Base-by-base conservation (phyloP, 2,329 filamentous ascomycete genomes). In the Talaromyces atroroseus region DNA sequence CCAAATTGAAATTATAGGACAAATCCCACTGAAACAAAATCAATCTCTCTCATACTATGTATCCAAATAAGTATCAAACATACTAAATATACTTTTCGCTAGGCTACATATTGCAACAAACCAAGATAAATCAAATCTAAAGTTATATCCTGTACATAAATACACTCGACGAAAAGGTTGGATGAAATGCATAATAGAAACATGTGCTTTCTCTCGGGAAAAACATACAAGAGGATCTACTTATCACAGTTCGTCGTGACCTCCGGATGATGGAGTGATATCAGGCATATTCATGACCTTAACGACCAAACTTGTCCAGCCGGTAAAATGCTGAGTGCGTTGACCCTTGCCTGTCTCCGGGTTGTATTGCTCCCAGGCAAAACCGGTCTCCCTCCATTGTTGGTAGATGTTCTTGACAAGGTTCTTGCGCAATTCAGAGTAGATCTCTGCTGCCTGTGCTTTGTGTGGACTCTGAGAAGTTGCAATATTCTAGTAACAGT, bases 321-420 rank as follows among this genome's bases (percentile, higher is more conserved):
- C 94, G 0, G 94, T 96, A 71, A 99, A 99, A 73, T 97, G 92
- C 78, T 96, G 91, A 5, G 92, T 97, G 44, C 94, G 82, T 78
- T 97, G 92, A n/a, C 94, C 94, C 53, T 83, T 82, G 47, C 94
- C 94, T 3, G 90, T 95, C 65, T 96, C 90, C 0, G 92, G 90
- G 70, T 95, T 90, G 73, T 97, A 99, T 76, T 99, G 94, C 75
- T 99, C 94, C 92, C 92, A 99, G 0, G 92, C 94, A 70, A 97
- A 97, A 18, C 92, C 92, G 0, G 94, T 97, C 68, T 89, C 84
- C 68, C 86, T 79, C 92, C 92, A 99, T 70, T 86, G 86, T 57
- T 86, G 82, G 76, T 88, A 96, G 14, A 97, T 88, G 1, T 92
- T 97, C 52, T 91, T 82, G 47, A 97, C 88, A 12, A 99, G 76